Evolutionary conservation across 371 early-diverging fungal genomes (phyloP).

Genomic region (Vairimorpha necatrix): DNA sequence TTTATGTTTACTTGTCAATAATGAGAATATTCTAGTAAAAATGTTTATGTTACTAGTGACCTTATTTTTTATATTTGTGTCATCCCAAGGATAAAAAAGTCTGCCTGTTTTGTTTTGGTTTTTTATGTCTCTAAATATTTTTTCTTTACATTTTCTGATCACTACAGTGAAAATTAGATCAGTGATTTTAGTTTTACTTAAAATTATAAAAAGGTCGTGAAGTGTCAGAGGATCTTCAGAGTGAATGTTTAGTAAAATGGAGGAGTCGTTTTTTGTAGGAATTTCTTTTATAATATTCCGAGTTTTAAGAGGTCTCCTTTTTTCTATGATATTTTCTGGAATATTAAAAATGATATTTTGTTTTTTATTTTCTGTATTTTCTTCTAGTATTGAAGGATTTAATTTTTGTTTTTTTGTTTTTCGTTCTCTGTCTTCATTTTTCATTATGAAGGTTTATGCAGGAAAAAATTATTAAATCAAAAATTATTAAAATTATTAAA

Average conservation of each 20-base stretch:
- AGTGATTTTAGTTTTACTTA: neutral
- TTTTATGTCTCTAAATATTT: neutral
- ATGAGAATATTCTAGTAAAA: slow-evolving; percentile 7
- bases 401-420: neutral
- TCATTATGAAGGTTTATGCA: too few species aligned
- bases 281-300: neutral
- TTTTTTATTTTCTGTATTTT: neutral
- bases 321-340: neutral
- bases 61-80: neutral
- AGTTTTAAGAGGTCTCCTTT: neutral
- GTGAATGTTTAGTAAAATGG: neutral
- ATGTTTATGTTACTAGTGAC: neutral
- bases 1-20: neutral
- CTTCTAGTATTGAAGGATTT: neutral
- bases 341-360: neutral
- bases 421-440: neutral
- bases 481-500: too few species aligned
- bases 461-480: too few species aligned
- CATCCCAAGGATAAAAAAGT: neutral
- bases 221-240: slow-evolving; percentile 2
- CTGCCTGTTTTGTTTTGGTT: neutral
- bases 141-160: neutral
- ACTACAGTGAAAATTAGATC: neutral
- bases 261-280: neutral
- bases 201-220: neutral